These are phyloP conservation scores for Pistacia atlantica DNA, from an alignment of 345 rosid genomes.

Conservation along the genomic window DNA sequence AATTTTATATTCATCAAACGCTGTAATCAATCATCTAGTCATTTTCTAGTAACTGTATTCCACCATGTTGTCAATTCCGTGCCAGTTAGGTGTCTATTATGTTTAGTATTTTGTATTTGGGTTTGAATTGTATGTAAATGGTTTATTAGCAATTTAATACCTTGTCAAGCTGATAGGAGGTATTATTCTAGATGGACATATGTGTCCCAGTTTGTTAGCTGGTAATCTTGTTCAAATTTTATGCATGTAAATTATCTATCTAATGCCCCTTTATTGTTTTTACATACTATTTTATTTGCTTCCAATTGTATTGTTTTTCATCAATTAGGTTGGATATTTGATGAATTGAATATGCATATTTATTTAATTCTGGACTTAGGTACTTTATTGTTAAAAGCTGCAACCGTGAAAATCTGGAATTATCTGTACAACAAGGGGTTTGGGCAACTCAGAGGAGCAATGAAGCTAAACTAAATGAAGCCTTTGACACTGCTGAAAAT, in stretches of 20 bases:
- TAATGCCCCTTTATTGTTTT: not conserved
- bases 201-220: not conserved
- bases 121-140: not conserved
- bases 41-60: not conserved
- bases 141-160: not conserved
- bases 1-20: not conserved
- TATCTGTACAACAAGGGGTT: constrained; percentile 98
- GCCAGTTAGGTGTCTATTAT: not conserved
- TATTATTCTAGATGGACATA: not conserved
- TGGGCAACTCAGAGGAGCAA: constrained; percentile 99
- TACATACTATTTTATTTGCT: constrained; percentile 7
- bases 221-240: not conserved
- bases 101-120: not conserved
- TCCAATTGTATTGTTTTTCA: constrained; percentile 8
- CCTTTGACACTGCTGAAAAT: constrained; percentile 88
- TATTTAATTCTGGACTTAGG: constrained; percentile 48
- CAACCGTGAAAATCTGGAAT: constrained; percentile 94
- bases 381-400: constrained; percentile 97
- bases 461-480: constrained; percentile 96
- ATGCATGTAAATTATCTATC: not conserved
- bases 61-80: not conserved
- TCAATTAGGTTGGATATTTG: constrained; percentile 14
- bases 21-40: not conserved
- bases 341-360: constrained; percentile 18
- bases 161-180: constrained; percentile 5